Percentiles rank a stretch among this genome's conserved stretches.
phyloP scores from a whole-genome alignment of 1,139 yeast genomes.

The Zygoascus hellenicus region DNA sequence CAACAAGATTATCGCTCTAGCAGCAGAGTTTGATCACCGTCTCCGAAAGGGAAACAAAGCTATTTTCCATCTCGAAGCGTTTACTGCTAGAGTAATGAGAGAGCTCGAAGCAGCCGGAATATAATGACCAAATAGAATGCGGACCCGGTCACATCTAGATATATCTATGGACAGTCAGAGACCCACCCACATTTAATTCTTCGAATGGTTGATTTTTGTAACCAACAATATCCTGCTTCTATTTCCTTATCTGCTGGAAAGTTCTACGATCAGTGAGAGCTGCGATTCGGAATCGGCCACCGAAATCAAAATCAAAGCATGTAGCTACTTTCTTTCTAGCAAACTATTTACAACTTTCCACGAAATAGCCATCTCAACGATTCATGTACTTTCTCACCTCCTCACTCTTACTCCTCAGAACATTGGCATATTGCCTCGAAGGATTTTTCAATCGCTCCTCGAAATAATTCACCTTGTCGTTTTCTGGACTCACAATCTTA shows the following conservation, averaged over 20 bases:
- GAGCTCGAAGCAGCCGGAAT: conserved; percentile 35
- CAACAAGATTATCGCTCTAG: conserved; percentile 55
- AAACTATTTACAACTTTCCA: background rate
- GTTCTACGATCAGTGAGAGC: too few relatives aligned
- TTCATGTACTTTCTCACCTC: conserved; percentile 33
- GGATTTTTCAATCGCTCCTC: conserved; percentile 57
- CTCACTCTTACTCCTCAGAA: conserved; percentile 32
- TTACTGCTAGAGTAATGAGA: conserved; percentile 82
- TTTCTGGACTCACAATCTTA: conserved; percentile 34
- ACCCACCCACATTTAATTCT: too few relatives aligned
- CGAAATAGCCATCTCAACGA: conserved; percentile 19
- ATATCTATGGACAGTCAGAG: too few relatives aligned
- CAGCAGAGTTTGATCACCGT: conserved; percentile 80
- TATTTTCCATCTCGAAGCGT: conserved; percentile 92
- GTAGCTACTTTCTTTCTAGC: background rate
- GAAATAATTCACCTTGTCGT: conserved; percentile 48
- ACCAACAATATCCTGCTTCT: too few relatives aligned
- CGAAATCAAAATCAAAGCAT: background rate
- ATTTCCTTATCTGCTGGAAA: too few relatives aligned
- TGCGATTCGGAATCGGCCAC: background rate
- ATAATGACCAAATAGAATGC: too few relatives aligned
- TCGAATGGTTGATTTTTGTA: too few relatives aligned
- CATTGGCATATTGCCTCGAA: conserved; percentile 45
- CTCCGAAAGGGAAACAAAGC: conserved; percentile 80
- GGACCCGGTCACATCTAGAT: too few relatives aligned